Conservation (phyloP, 1,284 basidiomycete genomes). For the Tilletiopsis washingtonensis region DNA sequence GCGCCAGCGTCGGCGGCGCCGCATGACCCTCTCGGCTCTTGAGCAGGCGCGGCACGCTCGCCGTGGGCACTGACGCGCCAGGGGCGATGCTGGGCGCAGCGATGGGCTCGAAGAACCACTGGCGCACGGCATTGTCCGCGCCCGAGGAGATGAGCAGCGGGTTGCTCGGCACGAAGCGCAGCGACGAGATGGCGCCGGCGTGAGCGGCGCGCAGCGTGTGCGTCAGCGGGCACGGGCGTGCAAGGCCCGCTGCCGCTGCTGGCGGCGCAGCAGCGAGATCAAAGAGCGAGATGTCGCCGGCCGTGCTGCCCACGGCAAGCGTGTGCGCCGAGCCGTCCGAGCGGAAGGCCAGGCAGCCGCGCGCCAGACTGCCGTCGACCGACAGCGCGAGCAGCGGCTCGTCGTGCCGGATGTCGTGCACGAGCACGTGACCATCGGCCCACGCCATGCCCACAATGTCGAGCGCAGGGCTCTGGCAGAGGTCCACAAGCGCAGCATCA, state of each 20-base stretch:
- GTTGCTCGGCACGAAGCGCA: conserved; percentile 37
- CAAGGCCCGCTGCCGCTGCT: neutral
- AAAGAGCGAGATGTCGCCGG: conserved; percentile 41
- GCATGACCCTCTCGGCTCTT: conserved; percentile 90
- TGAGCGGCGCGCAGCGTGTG: conserved; percentile 45
- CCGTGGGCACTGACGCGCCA: neutral
- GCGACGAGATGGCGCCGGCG: conserved; percentile 28
- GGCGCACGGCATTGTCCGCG: conserved; percentile 50
- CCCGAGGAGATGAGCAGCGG: conserved; percentile 32
- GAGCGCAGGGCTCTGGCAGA: conserved; percentile 88
- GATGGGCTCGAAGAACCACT: conserved; percentile 91
- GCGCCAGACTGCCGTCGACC: conserved; percentile 53
- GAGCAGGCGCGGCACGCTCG: conserved; percentile 55
- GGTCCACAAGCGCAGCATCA: conserved; percentile 48
- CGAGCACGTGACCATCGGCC: conserved; percentile 72
- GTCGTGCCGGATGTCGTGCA: conserved; percentile 83
- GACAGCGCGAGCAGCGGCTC: conserved; percentile 66
- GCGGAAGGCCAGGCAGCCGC: conserved; percentile 72
- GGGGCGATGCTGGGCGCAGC: conserved; percentile 52
- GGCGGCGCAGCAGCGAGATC: conserved; percentile 29
- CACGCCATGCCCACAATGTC: conserved; percentile 91
- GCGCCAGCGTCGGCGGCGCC: conserved; percentile 78
- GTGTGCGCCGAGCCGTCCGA: conserved; percentile 59
- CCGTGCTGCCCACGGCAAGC: conserved; percentile 35
- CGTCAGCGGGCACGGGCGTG: conserved; percentile 11